phyloP scores from a whole-genome alignment of 345 rosid species.

The Eutrema yunnanense region DNA sequence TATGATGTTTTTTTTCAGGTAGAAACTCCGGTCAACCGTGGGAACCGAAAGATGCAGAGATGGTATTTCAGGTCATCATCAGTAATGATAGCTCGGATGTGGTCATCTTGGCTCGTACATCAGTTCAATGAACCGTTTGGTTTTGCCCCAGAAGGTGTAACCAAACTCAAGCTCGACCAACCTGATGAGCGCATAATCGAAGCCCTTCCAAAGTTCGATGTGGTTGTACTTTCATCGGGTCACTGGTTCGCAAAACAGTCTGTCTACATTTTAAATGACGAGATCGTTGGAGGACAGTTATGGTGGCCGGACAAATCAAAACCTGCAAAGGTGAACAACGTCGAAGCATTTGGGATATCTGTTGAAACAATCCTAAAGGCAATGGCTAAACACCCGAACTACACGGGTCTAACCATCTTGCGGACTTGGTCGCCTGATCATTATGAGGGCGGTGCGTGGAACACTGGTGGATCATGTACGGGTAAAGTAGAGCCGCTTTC shows the following conservation, averaged over 20 bases:
- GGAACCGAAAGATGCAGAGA: constrained; percentile 78
- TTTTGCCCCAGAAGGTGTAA: constrained; percentile 69
- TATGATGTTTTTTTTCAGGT: constrained; percentile 40
- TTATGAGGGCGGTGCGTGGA: constrained; percentile 94
- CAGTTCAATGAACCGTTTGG: constrained; percentile 47
- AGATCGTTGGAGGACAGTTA: constrained; percentile 87
- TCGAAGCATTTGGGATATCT: constrained; percentile 83
- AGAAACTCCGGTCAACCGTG: constrained; percentile 80
- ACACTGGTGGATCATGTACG: constrained; percentile 88
- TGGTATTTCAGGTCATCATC: constrained; percentile 66
- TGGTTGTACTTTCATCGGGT: constrained; percentile 77
- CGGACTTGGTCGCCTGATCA: constrained; percentile 91
- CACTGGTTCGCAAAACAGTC: constrained; percentile 98
- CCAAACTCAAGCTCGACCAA: constrained; percentile 75
- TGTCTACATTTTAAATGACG: constrained; percentile 64
- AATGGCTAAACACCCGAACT: constrained; percentile 56
- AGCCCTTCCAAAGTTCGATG: constrained; percentile 54
- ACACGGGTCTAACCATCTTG: constrained; percentile 63
- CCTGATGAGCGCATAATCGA: constrained; percentile 70
- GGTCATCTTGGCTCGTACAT: constrained; percentile 97
- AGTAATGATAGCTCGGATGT: constrained; percentile 70
- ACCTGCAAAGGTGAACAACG: constrained; percentile 57
- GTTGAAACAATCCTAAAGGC: constrained; percentile 65
- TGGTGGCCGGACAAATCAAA: constrained; percentile 81
- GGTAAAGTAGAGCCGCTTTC: constrained; percentile 67